These are phyloP conservation scores for Sphaerulina vaccinii DNA, from an alignment of 2,329 filamentous ascomycete species.

Conservation along the genomic window DNA sequence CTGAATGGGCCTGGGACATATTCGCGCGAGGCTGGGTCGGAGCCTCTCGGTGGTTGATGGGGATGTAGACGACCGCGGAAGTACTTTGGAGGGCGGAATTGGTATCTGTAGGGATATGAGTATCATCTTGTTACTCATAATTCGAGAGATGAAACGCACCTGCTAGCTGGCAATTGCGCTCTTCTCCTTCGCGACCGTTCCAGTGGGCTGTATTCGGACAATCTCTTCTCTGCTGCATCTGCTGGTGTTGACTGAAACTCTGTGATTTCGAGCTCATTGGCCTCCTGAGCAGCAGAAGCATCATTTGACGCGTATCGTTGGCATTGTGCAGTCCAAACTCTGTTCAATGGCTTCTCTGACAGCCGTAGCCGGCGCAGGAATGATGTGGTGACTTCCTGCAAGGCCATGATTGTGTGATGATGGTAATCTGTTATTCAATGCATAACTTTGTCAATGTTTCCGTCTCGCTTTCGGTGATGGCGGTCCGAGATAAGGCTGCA, in stretches of 20 bases:
- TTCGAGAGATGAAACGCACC: background rate
- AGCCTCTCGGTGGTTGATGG: conserved; percentile 81
- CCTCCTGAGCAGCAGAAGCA: conserved; percentile 38
- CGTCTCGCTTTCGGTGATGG: background rate
- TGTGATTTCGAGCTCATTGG: conserved; percentile 43
- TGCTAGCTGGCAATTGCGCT: conserved; percentile 19
- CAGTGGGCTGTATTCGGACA: conserved; percentile 48
- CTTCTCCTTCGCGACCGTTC: conserved; percentile 41
- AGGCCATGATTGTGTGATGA: conserved; percentile 27
- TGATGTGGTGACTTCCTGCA: conserved; percentile 35
- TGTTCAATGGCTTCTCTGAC: conserved; percentile 21
- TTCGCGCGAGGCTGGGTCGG: conserved; percentile 81
- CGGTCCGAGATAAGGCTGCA: background rate
- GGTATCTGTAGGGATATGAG: conserved; percentile 63
- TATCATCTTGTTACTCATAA: background rate
- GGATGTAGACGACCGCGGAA: conserved; percentile 91
- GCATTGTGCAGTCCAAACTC: conserved; percentile 31
- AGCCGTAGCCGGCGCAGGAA: conserved; percentile 32
- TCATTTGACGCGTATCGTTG: conserved; percentile 32
- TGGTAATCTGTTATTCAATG: no score
- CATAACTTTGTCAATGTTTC: background rate
- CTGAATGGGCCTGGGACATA: conserved; percentile 91
- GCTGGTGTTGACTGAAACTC: conserved; percentile 43
- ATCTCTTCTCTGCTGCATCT: conserved; percentile 41
- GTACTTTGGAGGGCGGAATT: conserved; percentile 92